Conservation (phyloP, 2,329 filamentous ascomycete species). For the Phyllosticta ampelicida region DNA sequence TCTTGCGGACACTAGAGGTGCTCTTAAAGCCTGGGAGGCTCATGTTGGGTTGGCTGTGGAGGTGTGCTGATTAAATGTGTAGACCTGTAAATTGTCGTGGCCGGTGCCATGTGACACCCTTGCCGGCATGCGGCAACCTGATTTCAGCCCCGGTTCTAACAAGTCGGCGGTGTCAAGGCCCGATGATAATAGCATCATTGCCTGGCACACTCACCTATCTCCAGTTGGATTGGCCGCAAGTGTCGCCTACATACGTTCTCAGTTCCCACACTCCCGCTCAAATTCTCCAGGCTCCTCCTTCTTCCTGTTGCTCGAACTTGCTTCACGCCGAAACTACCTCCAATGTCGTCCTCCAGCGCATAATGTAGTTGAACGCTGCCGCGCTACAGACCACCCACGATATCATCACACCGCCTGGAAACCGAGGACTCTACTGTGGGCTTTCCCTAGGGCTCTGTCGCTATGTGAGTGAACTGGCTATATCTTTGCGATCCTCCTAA, state of each 20-base stretch:
- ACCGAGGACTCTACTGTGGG: background rate
- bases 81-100: background rate
- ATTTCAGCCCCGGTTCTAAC: background rate
- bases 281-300: background rate
- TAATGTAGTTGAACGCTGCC: background rate
- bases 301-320: background rate
- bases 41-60: too few species aligned
- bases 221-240: background rate
- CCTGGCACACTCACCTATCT: background rate
- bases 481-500: background rate
- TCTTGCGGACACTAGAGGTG: too few species aligned
- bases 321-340: background rate
- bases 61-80: too few species aligned
- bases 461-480: background rate
- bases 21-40: too few species aligned
- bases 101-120: background rate
- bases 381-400: background rate
- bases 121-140: background rate
- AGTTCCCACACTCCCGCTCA: background rate
- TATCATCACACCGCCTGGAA: background rate
- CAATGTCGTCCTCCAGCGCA: background rate
- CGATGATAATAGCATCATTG: background rate
- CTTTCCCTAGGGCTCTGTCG: background rate
- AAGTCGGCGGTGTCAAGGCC: background rate
- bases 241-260: background rate